Evolutionary conservation across 257 asterid species (phyloP).

Genomic region (Solanum clarkiae): DNA sequence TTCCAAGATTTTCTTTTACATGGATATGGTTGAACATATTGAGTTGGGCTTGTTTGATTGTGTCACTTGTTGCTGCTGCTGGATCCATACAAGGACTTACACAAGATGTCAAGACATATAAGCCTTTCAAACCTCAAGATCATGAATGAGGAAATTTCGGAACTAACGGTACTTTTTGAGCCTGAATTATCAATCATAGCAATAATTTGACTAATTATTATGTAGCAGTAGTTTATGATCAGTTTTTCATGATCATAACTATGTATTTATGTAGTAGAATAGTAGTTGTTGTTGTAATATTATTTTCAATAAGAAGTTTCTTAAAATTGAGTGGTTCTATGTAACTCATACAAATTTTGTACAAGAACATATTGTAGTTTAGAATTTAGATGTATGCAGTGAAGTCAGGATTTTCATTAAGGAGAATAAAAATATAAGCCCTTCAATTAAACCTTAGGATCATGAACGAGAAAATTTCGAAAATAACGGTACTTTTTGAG

Average conservation of each 20-base stretch:
- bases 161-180: not conserved
- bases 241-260: not conserved
- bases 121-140: conserved; percentile 10
- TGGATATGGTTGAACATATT: conserved; percentile 18
- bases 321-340: not conserved
- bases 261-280: not conserved
- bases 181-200: not conserved
- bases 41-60: conserved; percentile 8
- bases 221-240: too few relatives aligned
- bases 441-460: not conserved
- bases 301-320: not conserved
- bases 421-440: not conserved
- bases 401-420: not conserved
- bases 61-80: conserved; percentile 19
- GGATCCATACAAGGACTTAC: conserved; percentile 22
- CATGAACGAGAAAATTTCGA: not conserved
- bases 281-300: not conserved
- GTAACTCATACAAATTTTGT: not conserved
- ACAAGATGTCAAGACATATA: conserved; percentile 8
- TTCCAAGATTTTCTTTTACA: conserved; percentile 7
- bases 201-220: not conserved
- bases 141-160: not conserved
- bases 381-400: not conserved
- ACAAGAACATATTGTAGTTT: not conserved
- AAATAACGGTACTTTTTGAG: not conserved